Evolutionary conservation across 148 eudicot genomes (phyloP), one percentile per base, ranked within the genome.

Genomic region (Spergularia bocconei): DNA sequence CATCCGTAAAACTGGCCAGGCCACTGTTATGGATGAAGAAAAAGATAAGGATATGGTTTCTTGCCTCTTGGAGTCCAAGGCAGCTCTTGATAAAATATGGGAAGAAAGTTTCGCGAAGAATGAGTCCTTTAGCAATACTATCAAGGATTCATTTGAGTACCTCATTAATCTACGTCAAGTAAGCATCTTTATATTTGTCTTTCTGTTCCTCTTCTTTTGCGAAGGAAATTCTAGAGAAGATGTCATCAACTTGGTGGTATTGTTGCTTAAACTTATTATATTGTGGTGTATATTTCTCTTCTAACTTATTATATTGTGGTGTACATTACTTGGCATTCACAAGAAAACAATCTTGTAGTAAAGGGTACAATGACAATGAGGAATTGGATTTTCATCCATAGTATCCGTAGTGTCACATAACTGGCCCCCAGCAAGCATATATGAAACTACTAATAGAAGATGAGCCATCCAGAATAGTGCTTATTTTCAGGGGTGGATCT

Each of bases 91-190:
- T 81, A 84, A 81, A 33, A 87, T 94, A 77, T 94, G 97, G 97
- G 98, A 94, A 84, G 93, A 90, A 78, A 91, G 98, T 79, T 91
- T 91, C 79, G 78, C 84, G 21, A 91, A 86, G 86, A 94, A 91
- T 77, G 98, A 94, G 81, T 85, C 88, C 55, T 94, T 94, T 76
- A 75, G 88, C 86, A 94, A 86, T 78, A 91, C 98, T 48, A 83
- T 94, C 81, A 94, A 91, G 85, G 98, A 94, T 75, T 88, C 98
- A 29, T 94, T 94, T 86, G 98, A 90, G 83, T 89, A 91, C 83
- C 95, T 94, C 65, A 89, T 94, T 78, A 94, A 91, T 86, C 80
- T 94, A 61, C 96, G 98, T 58, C 97, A 94, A 95, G 98, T 94
- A 48, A 68, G 85, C 51, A 79, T 78, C 48, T 72, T 11, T 67